phyloP scores from a whole-genome alignment of 78 protist genomes.

The Dictyostelium firmibasis region DNA sequence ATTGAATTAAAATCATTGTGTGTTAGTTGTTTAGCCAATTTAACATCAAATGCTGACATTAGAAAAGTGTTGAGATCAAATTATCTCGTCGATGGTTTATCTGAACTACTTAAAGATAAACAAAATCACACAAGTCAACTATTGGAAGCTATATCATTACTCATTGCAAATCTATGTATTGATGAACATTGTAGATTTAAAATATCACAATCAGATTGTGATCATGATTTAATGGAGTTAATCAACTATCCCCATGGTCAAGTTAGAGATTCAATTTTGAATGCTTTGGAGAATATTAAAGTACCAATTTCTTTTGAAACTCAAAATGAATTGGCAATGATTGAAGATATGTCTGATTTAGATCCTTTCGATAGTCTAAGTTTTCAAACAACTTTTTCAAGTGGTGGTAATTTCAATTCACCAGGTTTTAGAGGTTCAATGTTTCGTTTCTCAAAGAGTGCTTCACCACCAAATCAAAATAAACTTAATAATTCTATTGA shows the following conservation, averaged over 20 bases:
- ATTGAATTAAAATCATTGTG: background rate
- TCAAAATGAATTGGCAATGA: background rate
- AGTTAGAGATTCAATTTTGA: slow-evolving; percentile 9
- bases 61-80: slow-evolving; percentile 23
- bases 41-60: slow-evolving; percentile 44
- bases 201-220: slow-evolving; percentile 12
- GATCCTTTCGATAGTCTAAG: slow-evolving; percentile 49
- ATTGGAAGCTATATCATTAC: slow-evolving; percentile 19
- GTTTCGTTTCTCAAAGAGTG: background rate
- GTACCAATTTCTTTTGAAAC: slow-evolving; percentile 31
- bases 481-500: background rate
- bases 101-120: slow-evolving; percentile 14
- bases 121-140: background rate
- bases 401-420: background rate
- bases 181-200: slow-evolving; percentile 50
- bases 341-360: slow-evolving; percentile 59
- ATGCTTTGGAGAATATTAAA: slow-evolving; percentile 33
- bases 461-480: background rate
- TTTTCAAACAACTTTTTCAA: background rate
- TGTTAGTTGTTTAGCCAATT: slow-evolving; percentile 61
- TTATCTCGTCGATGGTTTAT: slow-evolving; percentile 32
- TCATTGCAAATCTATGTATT: slow-evolving; percentile 46
- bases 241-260: slow-evolving; percentile 22
- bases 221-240: background rate
- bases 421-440: slow-evolving; percentile 5